Base-by-base conservation (phyloP, 768 basidiomycete species). In the Boletus rubroflammeus region DNA sequence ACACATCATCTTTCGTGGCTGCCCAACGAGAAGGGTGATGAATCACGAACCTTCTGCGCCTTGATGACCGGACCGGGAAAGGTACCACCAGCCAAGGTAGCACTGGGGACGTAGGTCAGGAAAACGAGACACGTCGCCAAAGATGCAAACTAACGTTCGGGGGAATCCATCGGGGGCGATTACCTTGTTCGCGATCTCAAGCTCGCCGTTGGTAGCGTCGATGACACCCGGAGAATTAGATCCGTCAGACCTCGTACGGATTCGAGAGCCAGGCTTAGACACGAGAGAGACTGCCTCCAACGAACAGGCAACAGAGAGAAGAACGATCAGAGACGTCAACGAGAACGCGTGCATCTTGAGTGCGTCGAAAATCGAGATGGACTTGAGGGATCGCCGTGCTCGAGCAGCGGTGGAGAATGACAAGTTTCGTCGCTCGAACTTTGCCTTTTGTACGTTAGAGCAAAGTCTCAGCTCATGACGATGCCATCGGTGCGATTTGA, bases 101-200 rank as follows among this genome's bases (percentile, higher is more conserved):
- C 64, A 34, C 77, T 78, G 26, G 17, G 23, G 29, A 31, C 14
- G 14, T 7, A 5, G 3, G 26, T 59, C 31, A 58, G 23, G 36
- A 29, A 32, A 14, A 40, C 17, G 15, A 13, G 6, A 44, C 13
- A 44, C 0, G 0, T 36, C 14, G 8, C 2, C 11, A 43, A 49
- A 32, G 6, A 35, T 17, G 55, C 3, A 17, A 54, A 68, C 68
- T 19, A 31, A 77, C 77, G 71, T 68, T 40, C 68, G 68, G 42
- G 51, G 49, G 52, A 75, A 81, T 21, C 81, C 81, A 65, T 83
- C 82, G 0, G 82, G 82, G 14, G 76, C 59, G 49, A 83, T 76
- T 13, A 66, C 53, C 47, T 67, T 68, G 64, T 81, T 81, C 9
- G 67, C 62, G 45, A 82, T 68, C 43, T 70, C 62, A 9, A 82